A percentile compares a stretch with the other conserved stretches of the same genome.
phyloP scores from a whole-genome alignment of 2,329 filamentous ascomycete genomes.

The Botrytis galanthina region DNA sequence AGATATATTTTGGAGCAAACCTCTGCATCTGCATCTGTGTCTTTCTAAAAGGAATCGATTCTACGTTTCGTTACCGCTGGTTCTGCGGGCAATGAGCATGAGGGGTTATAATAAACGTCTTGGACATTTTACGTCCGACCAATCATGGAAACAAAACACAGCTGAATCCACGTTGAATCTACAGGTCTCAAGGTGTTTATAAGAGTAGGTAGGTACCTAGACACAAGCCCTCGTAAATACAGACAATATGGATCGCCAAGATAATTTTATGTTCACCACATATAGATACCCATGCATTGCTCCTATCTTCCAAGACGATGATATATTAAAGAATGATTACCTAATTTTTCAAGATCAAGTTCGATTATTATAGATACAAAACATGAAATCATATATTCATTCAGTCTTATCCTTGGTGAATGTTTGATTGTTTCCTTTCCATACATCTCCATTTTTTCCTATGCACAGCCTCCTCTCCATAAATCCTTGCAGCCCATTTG shows the following conservation, averaged over 20 bases:
- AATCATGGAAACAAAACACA: background rate
- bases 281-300: background rate
- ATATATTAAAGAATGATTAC: background rate
- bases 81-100: background rate
- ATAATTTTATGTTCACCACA: background rate
- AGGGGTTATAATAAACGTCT: background rate
- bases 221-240: background rate
- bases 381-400: conserved; percentile 14
- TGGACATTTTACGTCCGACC: background rate
- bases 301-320: background rate
- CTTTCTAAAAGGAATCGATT: background rate
- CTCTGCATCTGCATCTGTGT: background rate
- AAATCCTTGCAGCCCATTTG: background rate
- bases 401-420: conserved; percentile 1
- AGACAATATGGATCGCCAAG: background rate
- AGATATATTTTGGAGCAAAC: background rate
- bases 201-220: background rate
- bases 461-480: background rate
- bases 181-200: background rate
- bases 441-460: background rate
- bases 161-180: background rate
- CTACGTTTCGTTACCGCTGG: background rate
- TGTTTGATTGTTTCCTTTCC: conserved; percentile 10
- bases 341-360: background rate
- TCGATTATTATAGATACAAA: conserved; percentile 8